phyloP scores from a whole-genome alignment of 2,329 filamentous ascomycete genomes.

The Claviceps fusiformis region DNA sequence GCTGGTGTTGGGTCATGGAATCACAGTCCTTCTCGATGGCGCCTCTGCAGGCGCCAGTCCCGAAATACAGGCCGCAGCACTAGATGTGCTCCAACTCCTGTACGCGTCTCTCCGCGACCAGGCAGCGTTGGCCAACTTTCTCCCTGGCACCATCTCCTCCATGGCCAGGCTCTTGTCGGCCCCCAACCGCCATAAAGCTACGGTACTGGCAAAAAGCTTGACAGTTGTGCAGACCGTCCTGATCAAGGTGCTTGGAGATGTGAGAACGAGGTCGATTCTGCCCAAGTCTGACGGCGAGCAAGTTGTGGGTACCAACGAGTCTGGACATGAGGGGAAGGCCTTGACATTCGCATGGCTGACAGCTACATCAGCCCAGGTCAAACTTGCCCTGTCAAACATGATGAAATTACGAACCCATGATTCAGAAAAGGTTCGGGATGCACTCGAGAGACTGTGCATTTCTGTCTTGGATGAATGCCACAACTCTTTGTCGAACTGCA shows the following conservation, averaged over 20 bases:
- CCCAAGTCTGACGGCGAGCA: slow-evolving; percentile 16
- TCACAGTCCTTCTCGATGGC: slow-evolving; percentile 67
- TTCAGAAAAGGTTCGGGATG: slow-evolving; percentile 51
- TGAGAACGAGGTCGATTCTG: slow-evolving; percentile 36
- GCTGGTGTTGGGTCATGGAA: slow-evolving; percentile 67
- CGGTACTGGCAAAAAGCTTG: slow-evolving; percentile 50
- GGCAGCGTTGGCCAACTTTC: slow-evolving; percentile 67
- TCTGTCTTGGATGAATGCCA: slow-evolving; percentile 68
- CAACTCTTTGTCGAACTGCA: slow-evolving; percentile 54
- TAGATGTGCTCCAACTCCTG: slow-evolving; percentile 49
- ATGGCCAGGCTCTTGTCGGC: slow-evolving; percentile 63
- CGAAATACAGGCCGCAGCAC: slow-evolving; percentile 57
- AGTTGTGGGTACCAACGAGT: slow-evolving; percentile 10
- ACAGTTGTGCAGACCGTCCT: slow-evolving; percentile 42
- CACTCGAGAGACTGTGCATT: slow-evolving; percentile 59
- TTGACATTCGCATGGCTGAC: slow-evolving; percentile 54
- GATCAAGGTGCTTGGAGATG: slow-evolving; percentile 41
- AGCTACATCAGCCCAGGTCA: slow-evolving; percentile 68
- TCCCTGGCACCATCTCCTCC: slow-evolving; percentile 77
- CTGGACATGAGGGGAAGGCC: slow-evolving; percentile 20
- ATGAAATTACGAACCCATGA: slow-evolving; percentile 62
- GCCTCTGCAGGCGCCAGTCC: slow-evolving; percentile 50
- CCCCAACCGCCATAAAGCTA: slow-evolving; percentile 41
- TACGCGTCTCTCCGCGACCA: slow-evolving; percentile 53
- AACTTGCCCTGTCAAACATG: slow-evolving; percentile 65